phyloP scores from a whole-genome alignment of 305 asterid genomes.

The Solanum hybrid region DNA sequence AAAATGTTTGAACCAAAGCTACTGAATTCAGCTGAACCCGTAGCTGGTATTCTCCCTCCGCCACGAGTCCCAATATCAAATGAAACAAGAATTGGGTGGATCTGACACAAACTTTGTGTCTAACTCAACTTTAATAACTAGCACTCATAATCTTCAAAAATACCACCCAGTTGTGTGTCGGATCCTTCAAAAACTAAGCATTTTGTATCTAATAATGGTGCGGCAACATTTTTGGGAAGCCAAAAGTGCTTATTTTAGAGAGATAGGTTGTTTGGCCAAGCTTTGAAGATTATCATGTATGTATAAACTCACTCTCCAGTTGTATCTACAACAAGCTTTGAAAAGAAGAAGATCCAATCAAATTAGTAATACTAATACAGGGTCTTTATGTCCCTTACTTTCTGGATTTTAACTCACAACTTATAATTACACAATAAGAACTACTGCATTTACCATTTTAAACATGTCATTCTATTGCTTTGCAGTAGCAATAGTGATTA shows the following conservation, averaged over 20 bases:
- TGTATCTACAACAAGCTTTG: background rate
- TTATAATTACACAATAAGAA: background rate
- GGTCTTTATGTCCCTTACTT: background rate
- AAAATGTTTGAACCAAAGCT: background rate
- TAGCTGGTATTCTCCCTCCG: background rate
- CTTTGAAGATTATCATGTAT: background rate
- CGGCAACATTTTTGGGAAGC: background rate
- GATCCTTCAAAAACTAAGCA: background rate
- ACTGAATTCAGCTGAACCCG: background rate
- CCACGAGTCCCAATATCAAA: background rate
- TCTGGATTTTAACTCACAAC: background rate
- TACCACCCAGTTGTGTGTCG: background rate
- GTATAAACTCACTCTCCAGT: background rate
- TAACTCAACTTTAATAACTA: background rate
- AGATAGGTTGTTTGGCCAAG: background rate
- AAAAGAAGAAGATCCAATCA: background rate
- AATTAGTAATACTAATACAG: background rate
- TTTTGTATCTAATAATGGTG: background rate
- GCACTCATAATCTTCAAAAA: background rate
- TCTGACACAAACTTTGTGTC: background rate
- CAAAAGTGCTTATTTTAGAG: background rate
- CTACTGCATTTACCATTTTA: background rate
- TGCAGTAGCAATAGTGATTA: constrained; percentile 50
- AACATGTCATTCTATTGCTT: background rate
- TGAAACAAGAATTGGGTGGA: background rate